Evolutionary conservation across 306 rosid species (phyloP), one percentile per base, ranked within the genome.

Genomic region (Albizia julibrissin): DNA sequence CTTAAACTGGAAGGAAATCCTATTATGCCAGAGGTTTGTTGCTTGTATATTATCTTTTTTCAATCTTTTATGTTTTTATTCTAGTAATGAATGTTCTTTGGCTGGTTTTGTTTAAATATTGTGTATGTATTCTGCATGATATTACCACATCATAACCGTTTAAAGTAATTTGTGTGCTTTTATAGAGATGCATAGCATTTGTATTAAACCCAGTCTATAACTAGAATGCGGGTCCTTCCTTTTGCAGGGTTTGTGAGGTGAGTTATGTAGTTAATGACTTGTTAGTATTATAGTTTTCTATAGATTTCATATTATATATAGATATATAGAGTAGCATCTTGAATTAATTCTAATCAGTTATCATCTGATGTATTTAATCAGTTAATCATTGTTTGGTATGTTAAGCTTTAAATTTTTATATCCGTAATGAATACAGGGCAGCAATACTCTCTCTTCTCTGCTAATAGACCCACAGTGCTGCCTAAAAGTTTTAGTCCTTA

Each of bases 1-100:
- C 91, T 95, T 83, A 93, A 85, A 83, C 88, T 93, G 72, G 87
- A 92, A 69, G 98, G 94, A 78, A 95, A 93, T 89, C 89, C 92
- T 79, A 80, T 95, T 69, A 82, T 56, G 87, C 85, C 19, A 18
- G 93, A 95, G 99, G 98, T 93, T 80, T 69, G 93, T 85, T 79
- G 46, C 73, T 81, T 70, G 47, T 62, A 13, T 61, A 69, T 59
- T 65, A 2, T 10, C 33, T n/a, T n/a, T 22, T 69, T 42, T 6
- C 10, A 40, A 50, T 79, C 75, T 82, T 68, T 69, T 8, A 5
- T 78, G 50, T 70, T 68, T 56, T 22, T 65, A 70, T 74, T 73
- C 31, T 77, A 46, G 77, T 44, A 24, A 69, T 68, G 88, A 76
- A 62, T 77, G 65, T 64, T 76, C 29, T 59, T 33, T 56, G 54